Evolutionary conservation across 306 rosid genomes (phyloP).

Genomic region (Quercus agrifolia): DNA sequence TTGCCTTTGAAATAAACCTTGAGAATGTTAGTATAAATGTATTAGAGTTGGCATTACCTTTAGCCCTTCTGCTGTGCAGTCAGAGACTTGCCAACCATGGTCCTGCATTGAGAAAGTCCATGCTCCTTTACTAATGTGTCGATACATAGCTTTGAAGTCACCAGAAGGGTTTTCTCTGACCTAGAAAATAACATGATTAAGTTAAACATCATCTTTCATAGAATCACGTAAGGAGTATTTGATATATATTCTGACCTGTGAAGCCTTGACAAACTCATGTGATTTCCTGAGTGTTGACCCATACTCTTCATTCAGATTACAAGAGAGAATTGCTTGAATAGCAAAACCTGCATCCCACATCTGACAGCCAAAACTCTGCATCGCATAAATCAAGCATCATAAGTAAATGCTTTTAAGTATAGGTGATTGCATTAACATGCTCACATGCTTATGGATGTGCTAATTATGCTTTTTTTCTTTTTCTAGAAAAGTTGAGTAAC

Average conservation of each 20-base stretch:
- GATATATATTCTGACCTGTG: conserved; percentile 39
- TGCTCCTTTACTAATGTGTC: conserved; percentile 53
- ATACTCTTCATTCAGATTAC: conserved; percentile 47
- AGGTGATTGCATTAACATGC: background rate
- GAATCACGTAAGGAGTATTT: background rate
- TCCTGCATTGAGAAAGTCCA: conserved; percentile 58
- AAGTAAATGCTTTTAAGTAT: background rate
- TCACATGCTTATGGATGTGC: no score
- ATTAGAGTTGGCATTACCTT: conserved; percentile 27
- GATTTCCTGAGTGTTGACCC: conserved; percentile 52
- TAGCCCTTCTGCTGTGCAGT: conserved; percentile 63
- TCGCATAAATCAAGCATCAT: background rate
- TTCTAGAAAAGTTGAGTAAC: no score
- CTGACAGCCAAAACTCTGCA: conserved; percentile 49
- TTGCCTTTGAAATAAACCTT: background rate
- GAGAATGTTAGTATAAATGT: background rate
- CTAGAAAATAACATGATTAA: background rate
- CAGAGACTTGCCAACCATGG: conserved; percentile 64
- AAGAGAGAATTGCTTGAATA: conserved; percentile 48
- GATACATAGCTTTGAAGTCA: conserved; percentile 37
- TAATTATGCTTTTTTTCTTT: no score
- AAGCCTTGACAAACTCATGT: conserved; percentile 54
- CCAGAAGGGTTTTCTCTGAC: conserved; percentile 49
- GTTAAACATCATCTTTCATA: background rate
- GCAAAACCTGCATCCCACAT: conserved; percentile 59